These are phyloP conservation scores for Trametes elegans DNA, from an alignment of 768 basidiomycete genomes.

Conservation along the genomic window DNA sequence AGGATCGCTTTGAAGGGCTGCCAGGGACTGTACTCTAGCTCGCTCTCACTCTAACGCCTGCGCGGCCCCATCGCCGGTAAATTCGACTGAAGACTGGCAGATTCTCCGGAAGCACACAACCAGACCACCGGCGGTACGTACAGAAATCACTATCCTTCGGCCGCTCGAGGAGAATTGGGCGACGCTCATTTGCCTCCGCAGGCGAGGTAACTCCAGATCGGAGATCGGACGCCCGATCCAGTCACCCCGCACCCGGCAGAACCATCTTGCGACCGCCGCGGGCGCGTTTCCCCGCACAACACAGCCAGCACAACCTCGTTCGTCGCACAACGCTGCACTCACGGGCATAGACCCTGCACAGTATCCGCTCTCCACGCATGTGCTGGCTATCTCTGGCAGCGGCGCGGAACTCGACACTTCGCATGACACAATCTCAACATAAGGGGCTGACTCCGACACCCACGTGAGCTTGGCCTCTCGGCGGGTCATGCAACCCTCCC, in stretches of 20 bases:
- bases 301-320: neutral
- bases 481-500: neutral
- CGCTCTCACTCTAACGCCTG: neutral
- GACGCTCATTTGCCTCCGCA: neutral
- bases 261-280: neutral
- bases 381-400: neutral
- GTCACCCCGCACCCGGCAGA: neutral
- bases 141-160: no score
- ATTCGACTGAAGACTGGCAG: no score
- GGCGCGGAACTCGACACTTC: neutral
- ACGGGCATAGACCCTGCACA: no score
- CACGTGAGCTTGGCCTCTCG: slow-evolving; percentile 10
- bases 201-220: neutral
- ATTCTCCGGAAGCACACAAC: no score
- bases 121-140: no score
- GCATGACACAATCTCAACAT: neutral
- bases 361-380: neutral
- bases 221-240: neutral
- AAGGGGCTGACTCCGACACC: neutral
- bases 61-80: no score
- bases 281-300: neutral
- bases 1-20: no score
- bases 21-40: neutral
- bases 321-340: neutral
- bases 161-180: no score